Percentiles rank a stretch among this genome's conserved stretches.
Evolutionary conservation across 2,329 filamentous ascomycete genomes (phyloP).

Genomic region (Fusarium sp.): DNA sequence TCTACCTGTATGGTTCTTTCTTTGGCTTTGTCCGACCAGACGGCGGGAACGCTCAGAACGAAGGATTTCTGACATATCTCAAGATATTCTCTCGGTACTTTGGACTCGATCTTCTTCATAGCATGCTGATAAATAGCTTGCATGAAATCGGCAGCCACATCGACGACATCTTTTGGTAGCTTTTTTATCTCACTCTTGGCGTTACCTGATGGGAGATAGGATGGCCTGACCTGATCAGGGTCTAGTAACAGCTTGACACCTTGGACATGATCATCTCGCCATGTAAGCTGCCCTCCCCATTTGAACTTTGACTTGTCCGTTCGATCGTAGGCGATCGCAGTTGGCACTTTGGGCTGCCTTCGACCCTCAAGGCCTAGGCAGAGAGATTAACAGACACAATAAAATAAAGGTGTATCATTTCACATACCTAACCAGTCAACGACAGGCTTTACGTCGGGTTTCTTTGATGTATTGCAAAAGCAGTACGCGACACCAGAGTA

Average conservation of each 20-base stretch:
- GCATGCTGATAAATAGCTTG: constrained; percentile 24
- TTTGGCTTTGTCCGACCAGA: constrained; percentile 35
- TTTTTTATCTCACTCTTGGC: background rate
- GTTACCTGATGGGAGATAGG: constrained; percentile 11
- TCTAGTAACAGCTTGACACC: constrained; percentile 37
- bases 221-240: constrained; percentile 13
- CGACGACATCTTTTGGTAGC: constrained; percentile 25
- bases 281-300: constrained; percentile 25
- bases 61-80: constrained; percentile 23
- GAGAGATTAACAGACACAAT: background rate
- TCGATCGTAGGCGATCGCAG: constrained; percentile 22
- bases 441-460: constrained; percentile 11
- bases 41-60: constrained; percentile 32
- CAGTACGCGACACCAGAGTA: constrained; percentile 31
- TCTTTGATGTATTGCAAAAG: constrained; percentile 20
- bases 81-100: constrained; percentile 23
- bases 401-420: no score
- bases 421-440: constrained; percentile 34
- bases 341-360: constrained; percentile 32
- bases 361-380: background rate
- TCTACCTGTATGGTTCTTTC: constrained; percentile 25
- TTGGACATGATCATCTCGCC: constrained; percentile 6
- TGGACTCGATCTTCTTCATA: constrained; percentile 20
- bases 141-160: constrained; percentile 32
- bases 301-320: background rate